Evolutionary conservation across 2,329 filamentous ascomycete species (phyloP).

Genomic region (Trichophaea hybrida): DNA sequence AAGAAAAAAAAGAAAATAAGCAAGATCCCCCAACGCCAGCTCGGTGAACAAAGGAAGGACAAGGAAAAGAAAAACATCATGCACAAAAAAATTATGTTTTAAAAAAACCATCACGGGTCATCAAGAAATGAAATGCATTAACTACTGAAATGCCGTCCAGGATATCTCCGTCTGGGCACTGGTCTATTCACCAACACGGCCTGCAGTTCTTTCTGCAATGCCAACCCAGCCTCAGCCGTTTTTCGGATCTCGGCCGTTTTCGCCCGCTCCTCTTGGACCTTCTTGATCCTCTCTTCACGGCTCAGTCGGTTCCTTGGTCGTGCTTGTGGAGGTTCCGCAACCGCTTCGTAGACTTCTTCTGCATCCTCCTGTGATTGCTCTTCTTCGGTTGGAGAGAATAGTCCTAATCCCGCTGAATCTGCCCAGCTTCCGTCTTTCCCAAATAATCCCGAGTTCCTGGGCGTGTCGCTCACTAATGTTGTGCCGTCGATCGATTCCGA

Average conservation of each 20-base stretch:
- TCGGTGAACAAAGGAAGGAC: too few species aligned
- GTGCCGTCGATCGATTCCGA: conserved; percentile 52
- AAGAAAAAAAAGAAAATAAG: too few species aligned
- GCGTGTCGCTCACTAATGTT: conserved; percentile 42
- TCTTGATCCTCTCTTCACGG: conserved; percentile 72
- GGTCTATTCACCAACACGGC: conserved; percentile 59
- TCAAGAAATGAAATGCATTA: too few species aligned
- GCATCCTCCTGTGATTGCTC: conserved; percentile 54
- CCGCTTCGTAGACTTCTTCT: conserved; percentile 79
- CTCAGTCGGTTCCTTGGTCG: conserved; percentile 57
- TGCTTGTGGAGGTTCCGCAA: conserved; percentile 54
- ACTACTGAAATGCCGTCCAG: neutral
- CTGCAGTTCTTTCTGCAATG: conserved; percentile 86
- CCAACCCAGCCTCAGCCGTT: conserved; percentile 64
- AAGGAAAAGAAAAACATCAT: too few species aligned
- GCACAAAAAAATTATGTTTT: too few species aligned
- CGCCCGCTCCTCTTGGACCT: conserved; percentile 75
- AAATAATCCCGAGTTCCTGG: conserved; percentile 23
- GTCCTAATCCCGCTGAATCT: conserved; percentile 14
- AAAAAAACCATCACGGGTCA: too few species aligned
- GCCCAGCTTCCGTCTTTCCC: conserved; percentile 19
- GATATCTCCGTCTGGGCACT: conserved; percentile 28
- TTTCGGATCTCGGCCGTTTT: conserved; percentile 57
- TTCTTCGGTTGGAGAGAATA: conserved; percentile 28
- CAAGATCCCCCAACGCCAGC: too few species aligned